These are phyloP conservation scores for Wickerhamomyces bisporus DNA, from an alignment of 805 yeast genomes.

Conservation along the genomic window DNA sequence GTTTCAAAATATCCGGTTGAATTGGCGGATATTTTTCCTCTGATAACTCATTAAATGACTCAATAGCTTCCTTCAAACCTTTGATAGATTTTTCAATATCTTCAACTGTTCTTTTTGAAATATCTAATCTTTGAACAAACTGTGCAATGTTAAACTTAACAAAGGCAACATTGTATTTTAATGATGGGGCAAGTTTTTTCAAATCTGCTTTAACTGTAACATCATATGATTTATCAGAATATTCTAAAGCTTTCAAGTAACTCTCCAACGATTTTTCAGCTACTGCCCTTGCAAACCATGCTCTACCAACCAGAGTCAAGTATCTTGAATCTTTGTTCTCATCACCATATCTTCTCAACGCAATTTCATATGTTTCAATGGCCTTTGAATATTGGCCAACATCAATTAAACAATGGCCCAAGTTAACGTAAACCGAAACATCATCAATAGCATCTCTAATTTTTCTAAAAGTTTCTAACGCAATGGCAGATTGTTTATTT, in stretches of 20 bases:
- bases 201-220: constrained; percentile 26
- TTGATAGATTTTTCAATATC: constrained; percentile 53
- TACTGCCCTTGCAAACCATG: constrained; percentile 79
- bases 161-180: constrained; percentile 77
- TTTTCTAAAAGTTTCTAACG: constrained; percentile 82
- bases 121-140: constrained; percentile 56
- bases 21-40: constrained; percentile 64
- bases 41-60: constrained; percentile 52
- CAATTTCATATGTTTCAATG: constrained; percentile 82
- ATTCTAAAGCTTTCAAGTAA: constrained; percentile 56
- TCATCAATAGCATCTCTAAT: constrained; percentile 87
- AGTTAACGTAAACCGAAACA: constrained; percentile 73
- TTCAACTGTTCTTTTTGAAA: constrained; percentile 52
- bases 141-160: constrained; percentile 86
- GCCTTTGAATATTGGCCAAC: constrained; percentile 80
- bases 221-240: constrained; percentile 51
- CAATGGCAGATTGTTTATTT: constrained; percentile 64
- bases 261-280: constrained; percentile 60
- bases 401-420: constrained; percentile 84
- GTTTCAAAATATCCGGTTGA: constrained; percentile 71
- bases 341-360: constrained; percentile 56
- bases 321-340: constrained; percentile 61
- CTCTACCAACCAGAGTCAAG: constrained; percentile 72
- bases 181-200: constrained; percentile 37
- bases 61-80: constrained; percentile 61